Evolutionary conservation across 306 rosid species (phyloP), one percentile per base, ranked within the genome.

Genomic region (Arachis hypogaea): DNA sequence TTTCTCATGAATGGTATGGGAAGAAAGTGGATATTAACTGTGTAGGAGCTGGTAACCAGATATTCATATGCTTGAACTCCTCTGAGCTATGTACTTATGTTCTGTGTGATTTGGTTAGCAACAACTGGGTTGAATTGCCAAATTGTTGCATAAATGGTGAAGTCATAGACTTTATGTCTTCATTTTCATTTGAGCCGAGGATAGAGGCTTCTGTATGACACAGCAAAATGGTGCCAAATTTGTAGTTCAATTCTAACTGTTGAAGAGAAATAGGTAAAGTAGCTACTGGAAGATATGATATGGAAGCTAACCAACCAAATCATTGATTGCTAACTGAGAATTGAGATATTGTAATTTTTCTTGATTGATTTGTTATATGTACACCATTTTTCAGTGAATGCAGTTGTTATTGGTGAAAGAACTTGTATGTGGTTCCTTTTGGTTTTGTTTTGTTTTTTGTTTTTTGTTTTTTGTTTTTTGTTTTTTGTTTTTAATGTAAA

Each of bases 1-100:
- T 88, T 88, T 90, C 98, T 4, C 92, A 85, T 28, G 92, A 82
- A 49, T 92, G 90, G 96, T 88, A 75, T 54, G 94, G 94, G 10
- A 92, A 82, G 87, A 90, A 86, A 74, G 94, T 82, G 55, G 98
- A 92, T 64, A 84, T 92, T 36, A 92, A 92, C 88, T 92, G 98
- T 69, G 96, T 85, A 5, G 96, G 93, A 0, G 86, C 94, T 14
- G 98, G 91, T 42, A 87, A 82, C 44, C 86, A 77, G 78, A 80
- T 92, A 61, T 78, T 92, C 64, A 80, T 90, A 51, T 90, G 98
- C 83, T 74, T 88, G 77, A 92, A 85, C 69, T 92, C 92, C 7
- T 41, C 67, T 9, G 91, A 86, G 50, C 62, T 80, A 11, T 88
- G 80, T 50, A 81, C 84, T 50, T 89, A 88, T 73, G 44, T 90